phyloP scores from a whole-genome alignment of 2,329 filamentous ascomycete genomes.

The Trematosphaeria pertusa region DNA sequence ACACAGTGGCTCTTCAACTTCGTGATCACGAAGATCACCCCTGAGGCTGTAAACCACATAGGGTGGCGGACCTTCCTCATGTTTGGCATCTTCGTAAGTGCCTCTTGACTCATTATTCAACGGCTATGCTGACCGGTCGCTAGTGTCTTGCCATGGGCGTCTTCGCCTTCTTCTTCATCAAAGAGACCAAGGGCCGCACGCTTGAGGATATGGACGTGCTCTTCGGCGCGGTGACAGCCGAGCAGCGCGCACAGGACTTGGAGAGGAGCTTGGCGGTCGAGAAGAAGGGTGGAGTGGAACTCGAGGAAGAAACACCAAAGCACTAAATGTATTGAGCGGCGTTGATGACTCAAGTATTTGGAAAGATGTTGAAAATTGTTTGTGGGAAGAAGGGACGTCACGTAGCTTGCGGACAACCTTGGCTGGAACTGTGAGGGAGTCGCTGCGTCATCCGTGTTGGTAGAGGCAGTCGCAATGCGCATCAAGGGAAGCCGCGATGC shows the following conservation, averaged over 20 bases:
- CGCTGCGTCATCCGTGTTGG: too few species aligned
- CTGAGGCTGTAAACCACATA: constrained; percentile 48
- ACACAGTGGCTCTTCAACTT: constrained; percentile 46
- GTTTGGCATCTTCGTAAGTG: constrained; percentile 59
- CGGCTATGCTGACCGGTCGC: constrained; percentile 45
- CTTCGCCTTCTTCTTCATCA: constrained; percentile 50
- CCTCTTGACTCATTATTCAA: too few species aligned
- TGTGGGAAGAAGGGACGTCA: too few species aligned
- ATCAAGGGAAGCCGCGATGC: too few species aligned
- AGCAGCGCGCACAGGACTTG: constrained; percentile 25
- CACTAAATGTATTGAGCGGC: too few species aligned
- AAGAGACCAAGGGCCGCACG: constrained; percentile 59
- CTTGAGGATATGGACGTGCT: constrained; percentile 68
- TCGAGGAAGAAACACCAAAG: constrained; percentile 5
- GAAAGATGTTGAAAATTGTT: too few species aligned
- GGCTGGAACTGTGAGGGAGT: too few species aligned
- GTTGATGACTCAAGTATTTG: too few species aligned
- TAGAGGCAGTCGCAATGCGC: too few species aligned
- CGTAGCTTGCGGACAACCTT: too few species aligned
- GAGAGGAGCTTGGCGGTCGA: constrained; percentile 21
- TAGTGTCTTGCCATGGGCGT: constrained; percentile 60
- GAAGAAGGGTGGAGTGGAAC: constrained; percentile 14
- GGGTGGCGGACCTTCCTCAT: constrained; percentile 21
- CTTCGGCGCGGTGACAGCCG: constrained; percentile 55
- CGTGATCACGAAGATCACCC: constrained; percentile 52